Conservation (phyloP, 345 rosid genomes). For the Heritiera littoralis region DNA sequence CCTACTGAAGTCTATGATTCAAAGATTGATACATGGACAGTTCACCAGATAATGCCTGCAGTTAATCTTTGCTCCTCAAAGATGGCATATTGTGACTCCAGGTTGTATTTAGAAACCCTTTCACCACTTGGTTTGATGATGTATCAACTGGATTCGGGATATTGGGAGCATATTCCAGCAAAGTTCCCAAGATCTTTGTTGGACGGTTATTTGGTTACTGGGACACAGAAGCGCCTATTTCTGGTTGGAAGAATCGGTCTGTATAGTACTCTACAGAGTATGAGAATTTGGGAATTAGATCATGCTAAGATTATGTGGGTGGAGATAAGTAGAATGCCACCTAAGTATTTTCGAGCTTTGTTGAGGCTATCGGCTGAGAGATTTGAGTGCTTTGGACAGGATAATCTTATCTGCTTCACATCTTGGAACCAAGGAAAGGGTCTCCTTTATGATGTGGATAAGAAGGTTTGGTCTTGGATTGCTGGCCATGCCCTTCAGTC, state of each 20-base stretch:
- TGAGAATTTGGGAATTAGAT: conserved; percentile 98
- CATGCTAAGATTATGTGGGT: conserved; percentile 76
- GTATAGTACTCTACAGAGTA: conserved; percentile 88
- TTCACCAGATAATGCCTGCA: conserved; percentile 93
- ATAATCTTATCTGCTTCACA: conserved; percentile 89
- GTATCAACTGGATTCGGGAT: conserved; percentile 75
- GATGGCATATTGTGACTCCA: conserved; percentile 93
- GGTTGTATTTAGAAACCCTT: conserved; percentile 87
- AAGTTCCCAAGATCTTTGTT: conserved; percentile 87
- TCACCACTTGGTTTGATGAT: conserved; percentile 96
- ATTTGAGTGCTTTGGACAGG: conserved; percentile 97
- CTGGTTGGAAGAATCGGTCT: conserved; percentile 94
- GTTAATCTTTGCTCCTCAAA: conserved; percentile 93
- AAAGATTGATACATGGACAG: conserved; percentile 65
- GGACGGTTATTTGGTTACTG: conserved; percentile 96
- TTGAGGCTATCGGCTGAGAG: conserved; percentile 93
- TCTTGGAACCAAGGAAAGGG: conserved; percentile 99
- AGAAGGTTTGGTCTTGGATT: conserved; percentile 95
- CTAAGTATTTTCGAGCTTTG: conserved; percentile 80
- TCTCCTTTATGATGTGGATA: conserved; percentile 85
- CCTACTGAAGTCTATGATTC: conserved; percentile 97
- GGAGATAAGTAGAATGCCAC: conserved; percentile 95
- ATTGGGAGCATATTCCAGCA: conserved; percentile 94
- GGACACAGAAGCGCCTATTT: conserved; percentile 85
- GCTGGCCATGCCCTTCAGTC: conserved; percentile 95